Evolutionary conservation across 2,329 filamentous ascomycete genomes (phyloP), one percentile per base, ranked within the genome.

Genomic region (Macrophomina tecta): DNA sequence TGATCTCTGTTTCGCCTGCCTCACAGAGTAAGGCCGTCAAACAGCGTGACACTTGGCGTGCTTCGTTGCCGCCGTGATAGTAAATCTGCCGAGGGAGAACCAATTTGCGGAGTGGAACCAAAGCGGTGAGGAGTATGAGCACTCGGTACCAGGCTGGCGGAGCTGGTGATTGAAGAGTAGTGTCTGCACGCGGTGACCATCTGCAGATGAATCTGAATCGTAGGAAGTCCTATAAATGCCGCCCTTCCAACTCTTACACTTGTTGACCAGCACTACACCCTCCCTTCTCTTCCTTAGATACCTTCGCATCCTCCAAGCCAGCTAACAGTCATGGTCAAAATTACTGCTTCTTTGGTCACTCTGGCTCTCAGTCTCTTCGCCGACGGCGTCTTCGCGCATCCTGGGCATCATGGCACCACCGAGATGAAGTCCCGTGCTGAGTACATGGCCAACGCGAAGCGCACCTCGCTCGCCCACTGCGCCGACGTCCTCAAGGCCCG

Each of bases 401-500:
- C 36, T 8, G 51, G 49, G 30, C 80, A 80, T 53, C 36, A 49
- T 45, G 51, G 49, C 42, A 70, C 70, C 55, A 73, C 72, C 18
- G 78, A 80, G 51, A 73, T 78, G 45, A 73, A 71, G 49, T 71
- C 78, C 67, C 78, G 79, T 45, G 71, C 71, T 53, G 75, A 74
- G 9, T 80, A 78, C 68, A 67, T 79, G 68, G 14, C 64, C 48
- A 61, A 52, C 30, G 64, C 64, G 16, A 60, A 61, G 45, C 53
- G 45, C 32, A 60, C 53, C 16, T 60, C 52, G 32, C 74, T 83
- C 7, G 75, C 73, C 53, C 70, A 78, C 61, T 83, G 82, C 66
- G 75, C 79, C 12, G 78, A 77, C 67, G 76, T 75, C 2, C 73
- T 79, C 55, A 76, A 76, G 62, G 74, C 78, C n/a, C 76, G 77